phyloP scores from a whole-genome alignment of 176 grass and related monocot species.

The Zea luxurians region DNA sequence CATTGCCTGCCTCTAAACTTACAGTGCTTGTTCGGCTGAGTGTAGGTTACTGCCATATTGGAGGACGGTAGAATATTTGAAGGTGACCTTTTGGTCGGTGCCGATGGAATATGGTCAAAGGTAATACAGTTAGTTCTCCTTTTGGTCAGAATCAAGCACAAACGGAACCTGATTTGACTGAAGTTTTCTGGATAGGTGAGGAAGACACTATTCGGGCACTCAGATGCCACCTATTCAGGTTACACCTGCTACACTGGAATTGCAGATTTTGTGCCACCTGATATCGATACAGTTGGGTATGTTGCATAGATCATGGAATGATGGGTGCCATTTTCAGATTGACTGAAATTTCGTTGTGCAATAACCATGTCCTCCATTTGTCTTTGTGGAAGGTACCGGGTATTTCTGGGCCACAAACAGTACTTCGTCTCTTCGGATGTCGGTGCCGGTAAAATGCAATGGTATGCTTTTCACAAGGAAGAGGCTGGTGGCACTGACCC shows the following conservation, averaged over 20 bases:
- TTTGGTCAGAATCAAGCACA: constrained; percentile 22
- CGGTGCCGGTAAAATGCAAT: constrained; percentile 98
- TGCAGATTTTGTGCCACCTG: constrained; percentile 89
- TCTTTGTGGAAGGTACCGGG: constrained; percentile 64
- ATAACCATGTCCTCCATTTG: constrained; percentile 33
- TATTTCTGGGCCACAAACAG: constrained; percentile 97
- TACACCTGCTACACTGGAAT: constrained; percentile 99
- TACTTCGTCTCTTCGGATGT: constrained; percentile 99
- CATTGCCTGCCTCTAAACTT: not conserved
- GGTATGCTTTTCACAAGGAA: constrained; percentile 98
- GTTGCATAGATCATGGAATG: constrained; percentile 22
- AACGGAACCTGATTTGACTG: constrained; percentile 21
- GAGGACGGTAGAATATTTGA: constrained; percentile 84
- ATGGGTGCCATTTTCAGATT: constrained; percentile 11
- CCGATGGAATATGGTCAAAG: constrained; percentile 98
- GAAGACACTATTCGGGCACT: constrained; percentile 67
- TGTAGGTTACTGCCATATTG: constrained; percentile 81
- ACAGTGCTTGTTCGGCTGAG: not conserved
- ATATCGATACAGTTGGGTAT: constrained; percentile 98
- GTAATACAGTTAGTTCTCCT: constrained; percentile 40
- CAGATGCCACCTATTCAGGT: constrained; percentile 80
- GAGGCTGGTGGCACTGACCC: constrained; percentile 77
- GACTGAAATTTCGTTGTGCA: not conserved
- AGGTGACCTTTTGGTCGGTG: constrained; percentile 95
- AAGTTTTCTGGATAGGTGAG: constrained; percentile 68